These are phyloP conservation scores for Pythium rhizo-oryzae DNA, from an alignment of 352 stramenopile species.

Conservation along the genomic window DNA sequence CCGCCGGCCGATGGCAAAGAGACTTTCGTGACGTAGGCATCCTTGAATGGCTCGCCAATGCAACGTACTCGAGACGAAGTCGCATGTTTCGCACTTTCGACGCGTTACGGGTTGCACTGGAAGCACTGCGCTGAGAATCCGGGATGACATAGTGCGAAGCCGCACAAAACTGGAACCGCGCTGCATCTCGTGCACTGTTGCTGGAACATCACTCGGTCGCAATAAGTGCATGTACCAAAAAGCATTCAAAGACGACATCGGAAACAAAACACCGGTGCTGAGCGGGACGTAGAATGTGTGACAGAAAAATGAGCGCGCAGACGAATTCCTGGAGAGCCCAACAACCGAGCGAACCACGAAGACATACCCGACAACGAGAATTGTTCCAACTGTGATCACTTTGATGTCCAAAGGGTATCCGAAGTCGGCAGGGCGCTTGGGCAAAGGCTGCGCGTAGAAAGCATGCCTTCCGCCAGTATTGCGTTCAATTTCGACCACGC, in stretches of 20 bases:
- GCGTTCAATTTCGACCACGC: neutral
- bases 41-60: conserved; percentile 18
- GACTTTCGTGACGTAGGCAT: conserved; percentile 9
- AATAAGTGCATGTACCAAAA: conserved; percentile 8
- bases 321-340: neutral
- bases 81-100: neutral
- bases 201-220: no score
- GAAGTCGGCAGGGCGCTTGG: conserved; percentile 3
- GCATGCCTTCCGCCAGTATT: neutral
- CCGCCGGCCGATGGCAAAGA: conserved; percentile 5
- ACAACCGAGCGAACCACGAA: neutral
- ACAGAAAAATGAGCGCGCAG: conserved; percentile 1
- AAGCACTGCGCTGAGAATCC: neutral
- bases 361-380: neutral
- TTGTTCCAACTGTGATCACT: neutral
- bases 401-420: conserved; percentile 16
- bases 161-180: neutral
- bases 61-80: neutral
- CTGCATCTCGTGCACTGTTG: neutral
- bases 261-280: conserved; percentile 7
- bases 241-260: neutral
- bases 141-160: neutral
- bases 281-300: conserved; percentile 21
- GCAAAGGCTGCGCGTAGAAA: neutral
- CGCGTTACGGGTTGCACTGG: neutral